A percentile compares a stretch with the other conserved stretches of the same genome.
Evolutionary conservation across 306 rosid species (phyloP).

Genomic region (Datisca glomerata): DNA sequence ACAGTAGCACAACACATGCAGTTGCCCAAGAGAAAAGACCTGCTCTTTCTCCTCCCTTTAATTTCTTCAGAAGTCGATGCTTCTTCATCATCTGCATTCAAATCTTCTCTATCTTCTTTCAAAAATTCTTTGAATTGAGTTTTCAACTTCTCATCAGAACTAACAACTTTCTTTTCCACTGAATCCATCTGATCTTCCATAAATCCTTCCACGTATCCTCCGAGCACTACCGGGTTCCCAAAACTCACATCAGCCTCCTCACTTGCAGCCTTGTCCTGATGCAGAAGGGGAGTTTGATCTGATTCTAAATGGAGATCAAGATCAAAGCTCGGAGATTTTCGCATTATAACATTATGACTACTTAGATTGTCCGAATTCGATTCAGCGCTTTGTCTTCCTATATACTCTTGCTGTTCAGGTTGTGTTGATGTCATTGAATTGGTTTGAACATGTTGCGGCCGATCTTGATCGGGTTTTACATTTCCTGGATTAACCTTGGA

Average conservation of each 20-base stretch:
- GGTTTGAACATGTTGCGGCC: slow-evolving; percentile 14
- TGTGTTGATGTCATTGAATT: slow-evolving; percentile 16
- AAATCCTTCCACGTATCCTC: too few relatives aligned
- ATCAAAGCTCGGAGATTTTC: slow-evolving; percentile 79
- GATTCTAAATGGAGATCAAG: slow-evolving; percentile 53
- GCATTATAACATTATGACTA: slow-evolving; percentile 28
- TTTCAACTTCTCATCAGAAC: slow-evolving; percentile 40
- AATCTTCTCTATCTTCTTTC: slow-evolving; percentile 44
- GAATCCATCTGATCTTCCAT: too few relatives aligned
- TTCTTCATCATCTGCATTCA: slow-evolving; percentile 14
- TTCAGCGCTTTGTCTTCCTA: slow-evolving; percentile 54
- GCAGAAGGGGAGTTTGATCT: slow-evolving; percentile 46
- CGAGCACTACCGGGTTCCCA: too few relatives aligned
- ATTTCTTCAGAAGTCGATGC: slow-evolving; percentile 29
- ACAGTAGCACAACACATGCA: slow-evolving; percentile 79
- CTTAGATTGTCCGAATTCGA: slow-evolving; percentile 42
- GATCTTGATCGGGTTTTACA: slow-evolving; percentile 16
- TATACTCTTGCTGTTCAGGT: slow-evolving; percentile 26
- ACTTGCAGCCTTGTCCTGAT: slow-evolving; percentile 31
- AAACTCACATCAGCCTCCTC: too few relatives aligned
- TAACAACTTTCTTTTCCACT: slow-evolving; percentile 46
- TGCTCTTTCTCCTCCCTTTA: slow-evolving; percentile 40
- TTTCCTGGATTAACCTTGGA: slow-evolving; percentile 16
- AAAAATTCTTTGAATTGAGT: slow-evolving; percentile 33
- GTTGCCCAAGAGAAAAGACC: slow-evolving; percentile 51